These are phyloP conservation scores for Murraya paniculata DNA, from an alignment of 345 rosid genomes.

Conservation along the genomic window DNA sequence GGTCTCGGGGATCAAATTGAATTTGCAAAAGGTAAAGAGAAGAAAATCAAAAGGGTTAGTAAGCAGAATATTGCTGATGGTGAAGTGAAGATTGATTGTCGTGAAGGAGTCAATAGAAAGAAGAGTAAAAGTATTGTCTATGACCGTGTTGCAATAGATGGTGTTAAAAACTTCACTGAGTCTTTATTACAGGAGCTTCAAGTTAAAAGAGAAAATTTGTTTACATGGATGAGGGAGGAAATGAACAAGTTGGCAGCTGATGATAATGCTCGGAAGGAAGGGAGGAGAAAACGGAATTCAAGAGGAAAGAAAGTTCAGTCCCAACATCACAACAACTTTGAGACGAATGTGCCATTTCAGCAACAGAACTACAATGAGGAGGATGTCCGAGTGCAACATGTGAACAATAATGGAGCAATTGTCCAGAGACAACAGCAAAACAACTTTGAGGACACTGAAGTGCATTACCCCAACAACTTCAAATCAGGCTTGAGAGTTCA, in stretches of 20 bases:
- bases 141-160: slow-evolving; percentile 32
- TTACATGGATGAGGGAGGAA: slow-evolving; percentile 54
- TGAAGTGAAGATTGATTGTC: slow-evolving; percentile 20
- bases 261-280: slow-evolving; percentile 14
- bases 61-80: slow-evolving; percentile 8
- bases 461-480: slow-evolving; percentile 10
- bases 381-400: slow-evolving; percentile 11
- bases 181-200: slow-evolving; percentile 51
- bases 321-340: slow-evolving; percentile 9
- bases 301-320: slow-evolving; percentile 19
- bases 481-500: slow-evolving; percentile 10
- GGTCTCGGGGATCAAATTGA: slow-evolving; percentile 11
- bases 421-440: slow-evolving; percentile 15
- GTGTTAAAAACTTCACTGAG: slow-evolving; percentile 33
- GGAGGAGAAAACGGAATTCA: slow-evolving; percentile 15
- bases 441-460: slow-evolving; percentile 17
- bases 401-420: slow-evolving; percentile 8
- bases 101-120: slow-evolving; percentile 9
- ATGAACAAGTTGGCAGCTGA: slow-evolving; percentile 35
- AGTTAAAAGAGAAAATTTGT: slow-evolving; percentile 39
- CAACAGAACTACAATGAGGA: slow-evolving; percentile 19
- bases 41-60: slow-evolving; percentile 14
- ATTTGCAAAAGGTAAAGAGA: slow-evolving; percentile 25
- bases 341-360: slow-evolving; percentile 20
- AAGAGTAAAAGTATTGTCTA: slow-evolving; percentile 24